Evolutionary conservation across 2,329 filamentous ascomycete species (phyloP), one percentile per base, ranked within the genome.

Genomic region (Fusarium sp.): DNA sequence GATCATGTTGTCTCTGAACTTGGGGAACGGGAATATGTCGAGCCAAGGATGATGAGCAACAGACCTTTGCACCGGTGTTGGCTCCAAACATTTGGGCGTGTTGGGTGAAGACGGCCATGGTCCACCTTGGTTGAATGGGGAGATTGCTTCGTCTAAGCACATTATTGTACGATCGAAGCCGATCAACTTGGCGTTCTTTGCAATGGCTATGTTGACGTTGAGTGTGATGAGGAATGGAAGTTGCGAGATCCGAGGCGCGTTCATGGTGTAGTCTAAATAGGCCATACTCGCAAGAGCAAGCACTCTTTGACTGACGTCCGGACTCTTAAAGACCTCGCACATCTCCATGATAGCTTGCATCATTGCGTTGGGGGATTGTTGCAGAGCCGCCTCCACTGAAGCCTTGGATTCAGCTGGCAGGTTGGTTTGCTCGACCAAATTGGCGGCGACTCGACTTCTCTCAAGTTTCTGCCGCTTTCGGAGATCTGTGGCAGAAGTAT

Each of bases 11-110:
- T 68, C 53, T 45, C 65, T 34, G 0, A 68, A 65, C 2, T 26
- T 58, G 0, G 65, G 58, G 0, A 68, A 68, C 0, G 65, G 65
- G 4, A 68, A 68, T 4, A 65, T 56, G 18, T 68, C 65, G 0
- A 68, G 58, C 65, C 65, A 68, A 1, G 65, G 65, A 9, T 68
- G 64, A 16, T 68, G 65, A 6, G 48, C 0, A 2, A 68, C 16
- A 0, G 41, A 3, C 4, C 37, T 63, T 7, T 68, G 65, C 0
- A 59, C 52, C 0, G 42, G 7, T 3, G 65, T 68, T 0, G 65
- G 65, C 1, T 52, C 34, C 2, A 67, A 45, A 1, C 11, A 14
- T 4, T 4, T 16, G 2, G 64, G 63, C 0, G 14, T 34, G 0
- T 41, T 39, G 2, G 23, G n/a, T n/a, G n/a, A 21, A 26, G 28